Evolutionary conservation across 371 early-diverging fungal genomes (phyloP).

Genomic region (Syncephalastrum contaminatum): DNA sequence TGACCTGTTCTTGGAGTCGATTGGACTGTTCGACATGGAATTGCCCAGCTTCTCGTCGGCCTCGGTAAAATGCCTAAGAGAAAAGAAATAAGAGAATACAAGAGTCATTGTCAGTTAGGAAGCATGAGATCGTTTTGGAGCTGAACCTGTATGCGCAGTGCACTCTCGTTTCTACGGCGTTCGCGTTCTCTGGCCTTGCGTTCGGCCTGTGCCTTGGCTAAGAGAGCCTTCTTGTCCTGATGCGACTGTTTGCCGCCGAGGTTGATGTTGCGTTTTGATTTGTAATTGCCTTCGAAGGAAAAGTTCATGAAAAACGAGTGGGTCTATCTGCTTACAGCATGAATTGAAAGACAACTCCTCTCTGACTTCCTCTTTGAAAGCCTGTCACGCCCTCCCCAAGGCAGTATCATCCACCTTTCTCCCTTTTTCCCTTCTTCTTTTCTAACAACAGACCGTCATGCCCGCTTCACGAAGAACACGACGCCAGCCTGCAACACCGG

Average conservation of each 20-base stretch:
- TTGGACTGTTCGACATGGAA: conserved; percentile 9
- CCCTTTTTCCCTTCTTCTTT: no score
- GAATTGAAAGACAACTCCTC: no score
- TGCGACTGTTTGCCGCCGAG: conserved; percentile 72
- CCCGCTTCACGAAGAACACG: no score
- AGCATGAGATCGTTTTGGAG: not conserved
- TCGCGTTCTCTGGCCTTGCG: conserved; percentile 74
- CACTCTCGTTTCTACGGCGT: conserved; percentile 56
- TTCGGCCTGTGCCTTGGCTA: conserved; percentile 76
- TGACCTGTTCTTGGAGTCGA: conserved; percentile 9
- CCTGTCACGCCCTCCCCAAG: no score
- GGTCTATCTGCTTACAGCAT: no score
- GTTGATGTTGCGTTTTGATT: conserved; percentile 70
- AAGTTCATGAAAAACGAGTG: conserved; percentile 38
- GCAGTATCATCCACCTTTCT: no score
- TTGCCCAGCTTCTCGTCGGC: conserved; percentile 25
- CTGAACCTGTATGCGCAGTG: conserved; percentile 66
- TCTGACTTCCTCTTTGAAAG: no score
- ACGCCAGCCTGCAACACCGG: no score
- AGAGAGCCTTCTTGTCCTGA: conserved; percentile 63
- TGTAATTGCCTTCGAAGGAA: conserved; percentile 75
- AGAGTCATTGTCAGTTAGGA: no score
- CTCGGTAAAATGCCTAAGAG: conserved; percentile 41
- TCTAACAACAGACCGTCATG: no score
- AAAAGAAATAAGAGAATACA: not conserved